phyloP scores from a whole-genome alignment of 768 basidiomycete genomes.

The Trametes cinnabarina region DNA sequence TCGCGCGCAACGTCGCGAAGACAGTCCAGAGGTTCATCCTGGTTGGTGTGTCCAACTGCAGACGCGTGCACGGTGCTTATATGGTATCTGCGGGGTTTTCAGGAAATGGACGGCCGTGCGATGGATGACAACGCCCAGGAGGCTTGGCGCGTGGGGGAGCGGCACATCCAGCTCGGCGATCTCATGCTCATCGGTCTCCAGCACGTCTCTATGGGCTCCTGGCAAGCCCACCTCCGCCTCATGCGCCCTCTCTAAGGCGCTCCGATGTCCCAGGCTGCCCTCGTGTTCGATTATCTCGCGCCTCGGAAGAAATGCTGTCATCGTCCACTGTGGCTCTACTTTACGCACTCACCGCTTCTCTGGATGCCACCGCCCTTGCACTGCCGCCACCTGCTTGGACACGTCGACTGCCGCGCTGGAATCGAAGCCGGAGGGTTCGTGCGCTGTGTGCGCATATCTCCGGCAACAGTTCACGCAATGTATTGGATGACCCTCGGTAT shows the following conservation, averaged over 20 bases:
- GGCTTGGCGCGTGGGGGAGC: slow-evolving; percentile 59
- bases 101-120: slow-evolving; percentile 50
- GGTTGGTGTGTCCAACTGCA: slow-evolving; percentile 38
- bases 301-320: too few relatives aligned
- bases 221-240: slow-evolving; percentile 77
- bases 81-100: too few relatives aligned
- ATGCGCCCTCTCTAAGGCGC: slow-evolving; percentile 5
- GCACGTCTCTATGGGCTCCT: slow-evolving; percentile 79
- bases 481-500: too few relatives aligned
- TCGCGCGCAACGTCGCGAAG: slow-evolving; percentile 79
- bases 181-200: slow-evolving; percentile 75
- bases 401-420: too few relatives aligned
- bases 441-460: too few relatives aligned
- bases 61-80: too few relatives aligned
- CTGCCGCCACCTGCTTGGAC: background rate
- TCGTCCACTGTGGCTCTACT: too few relatives aligned
- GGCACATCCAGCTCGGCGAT: slow-evolving; percentile 60
- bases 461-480: too few relatives aligned
- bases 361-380: background rate
- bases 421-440: too few relatives aligned
- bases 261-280: background rate
- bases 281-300: too few relatives aligned
- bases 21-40: slow-evolving; percentile 67
- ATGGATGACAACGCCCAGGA: slow-evolving; percentile 65
- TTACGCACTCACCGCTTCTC: too few relatives aligned